Conservation (phyloP, 1,284 basidiomycete genomes). For the Cryptococcus amylolentus region DNA sequence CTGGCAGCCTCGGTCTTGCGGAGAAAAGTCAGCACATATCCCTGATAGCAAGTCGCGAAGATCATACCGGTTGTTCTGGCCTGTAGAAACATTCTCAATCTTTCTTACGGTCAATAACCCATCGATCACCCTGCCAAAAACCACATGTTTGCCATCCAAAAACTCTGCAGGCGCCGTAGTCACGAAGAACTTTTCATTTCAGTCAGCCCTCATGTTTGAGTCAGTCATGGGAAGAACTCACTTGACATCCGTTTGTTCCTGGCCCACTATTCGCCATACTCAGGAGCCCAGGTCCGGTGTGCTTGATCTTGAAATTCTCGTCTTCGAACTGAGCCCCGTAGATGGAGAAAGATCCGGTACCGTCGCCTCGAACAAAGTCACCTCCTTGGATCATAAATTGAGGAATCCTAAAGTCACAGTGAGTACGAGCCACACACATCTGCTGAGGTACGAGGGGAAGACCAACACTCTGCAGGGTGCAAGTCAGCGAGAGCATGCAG, state of each 20-base stretch:
- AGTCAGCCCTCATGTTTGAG: neutral
- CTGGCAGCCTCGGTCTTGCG: slow-evolving; percentile 20
- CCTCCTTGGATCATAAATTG: slow-evolving; percentile 55
- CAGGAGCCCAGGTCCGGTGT: slow-evolving; percentile 74
- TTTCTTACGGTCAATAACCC: slow-evolving; percentile 87
- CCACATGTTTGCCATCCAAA: slow-evolving; percentile 88
- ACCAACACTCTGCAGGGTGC: slow-evolving; percentile 64
- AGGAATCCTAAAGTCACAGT: slow-evolving; percentile 41
- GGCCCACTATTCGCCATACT: slow-evolving; percentile 94
- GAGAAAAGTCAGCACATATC: neutral
- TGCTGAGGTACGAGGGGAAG: neutral
- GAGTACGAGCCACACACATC: neutral
- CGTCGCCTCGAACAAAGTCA: slow-evolving; percentile 85
- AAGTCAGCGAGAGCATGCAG: neutral
- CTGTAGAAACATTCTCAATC: slow-evolving; percentile 90
- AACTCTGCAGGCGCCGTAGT: slow-evolving; percentile 92
- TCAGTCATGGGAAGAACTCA: slow-evolving; percentile 26
- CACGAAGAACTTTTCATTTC: slow-evolving; percentile 76
- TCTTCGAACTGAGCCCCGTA: slow-evolving; percentile 94
- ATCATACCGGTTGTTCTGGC: slow-evolving; percentile 50
- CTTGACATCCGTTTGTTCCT: slow-evolving; percentile 89
- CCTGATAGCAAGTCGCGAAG: neutral
- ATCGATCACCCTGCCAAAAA: slow-evolving; percentile 85
- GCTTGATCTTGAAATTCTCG: slow-evolving; percentile 91
- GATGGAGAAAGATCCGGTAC: slow-evolving; percentile 90